A percentile compares a stretch with the other conserved stretches of the same genome.
phyloP scores from a whole-genome alignment of 176 grass and related monocot species.

The Oropetium thomaeum region DNA sequence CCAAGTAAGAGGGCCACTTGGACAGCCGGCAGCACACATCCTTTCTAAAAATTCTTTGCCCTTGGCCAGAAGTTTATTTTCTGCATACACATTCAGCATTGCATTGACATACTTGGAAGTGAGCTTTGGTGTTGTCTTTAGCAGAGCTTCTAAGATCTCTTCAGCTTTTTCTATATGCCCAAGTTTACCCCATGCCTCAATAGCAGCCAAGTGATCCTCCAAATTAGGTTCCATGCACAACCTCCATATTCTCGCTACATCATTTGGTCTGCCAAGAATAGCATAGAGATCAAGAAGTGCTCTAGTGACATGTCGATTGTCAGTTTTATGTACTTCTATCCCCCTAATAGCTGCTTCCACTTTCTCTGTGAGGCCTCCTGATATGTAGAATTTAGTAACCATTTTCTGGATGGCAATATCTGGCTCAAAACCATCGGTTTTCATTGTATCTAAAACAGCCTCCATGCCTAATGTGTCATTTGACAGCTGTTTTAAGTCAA shows the following conservation, averaged over 20 bases:
- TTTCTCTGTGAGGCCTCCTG: constrained; percentile 52
- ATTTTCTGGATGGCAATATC: constrained; percentile 29
- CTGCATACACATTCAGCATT: constrained; percentile 69
- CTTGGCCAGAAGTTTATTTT: constrained; percentile 58
- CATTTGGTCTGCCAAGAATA: constrained; percentile 45
- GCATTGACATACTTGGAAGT: constrained; percentile 56
- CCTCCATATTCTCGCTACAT: constrained; percentile 66
- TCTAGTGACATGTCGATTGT: constrained; percentile 37
- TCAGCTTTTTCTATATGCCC: constrained; percentile 49
- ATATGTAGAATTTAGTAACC: constrained; percentile 55
- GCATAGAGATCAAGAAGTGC: constrained; percentile 71
- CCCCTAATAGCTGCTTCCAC: constrained; percentile 51
- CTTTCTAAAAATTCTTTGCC: constrained; percentile 55
- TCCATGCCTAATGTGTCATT: constrained; percentile 72
- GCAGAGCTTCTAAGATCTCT: constrained; percentile 53
- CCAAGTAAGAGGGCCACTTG: constrained; percentile 42
- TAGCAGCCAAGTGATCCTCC: constrained; percentile 63
- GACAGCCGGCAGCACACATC: constrained; percentile 49
- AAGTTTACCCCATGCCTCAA: constrained; percentile 68
- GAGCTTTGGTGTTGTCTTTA: constrained; percentile 31
- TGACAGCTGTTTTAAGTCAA: constrained; percentile 62
- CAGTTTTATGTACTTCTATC: constrained; percentile 48
- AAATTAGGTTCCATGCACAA: constrained; percentile 45
- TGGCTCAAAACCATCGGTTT: constrained; percentile 48
- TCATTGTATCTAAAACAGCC: constrained; percentile 53